phyloP scores from a whole-genome alignment of 73 alveolate species.

The Uronychia setigera region DNA sequence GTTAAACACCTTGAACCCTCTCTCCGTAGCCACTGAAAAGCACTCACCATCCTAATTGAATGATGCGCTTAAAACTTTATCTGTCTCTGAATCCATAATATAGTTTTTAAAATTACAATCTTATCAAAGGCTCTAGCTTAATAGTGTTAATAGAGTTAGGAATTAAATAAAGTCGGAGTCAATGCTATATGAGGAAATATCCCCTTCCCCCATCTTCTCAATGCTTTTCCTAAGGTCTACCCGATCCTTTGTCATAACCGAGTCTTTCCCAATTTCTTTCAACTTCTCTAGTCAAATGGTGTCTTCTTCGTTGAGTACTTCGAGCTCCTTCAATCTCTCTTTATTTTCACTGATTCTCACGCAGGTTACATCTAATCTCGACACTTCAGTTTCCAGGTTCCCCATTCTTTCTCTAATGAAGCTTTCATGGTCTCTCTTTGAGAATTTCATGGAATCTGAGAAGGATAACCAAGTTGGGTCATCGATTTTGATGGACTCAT shows the following conservation, averaged over 20 bases:
- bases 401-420: not conserved
- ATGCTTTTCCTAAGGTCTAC: not conserved
- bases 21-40: slow-evolving; percentile 79
- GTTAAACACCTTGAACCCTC: slow-evolving; percentile 78
- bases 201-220: not conserved
- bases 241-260: no score
- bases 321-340: not conserved
- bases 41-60: slow-evolving; percentile 81
- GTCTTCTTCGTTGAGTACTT: not conserved
- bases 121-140: not conserved
- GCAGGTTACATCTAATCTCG: not conserved
- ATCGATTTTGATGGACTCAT: not conserved
- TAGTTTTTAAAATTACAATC: no score
- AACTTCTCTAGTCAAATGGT: not conserved
- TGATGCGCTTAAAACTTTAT: slow-evolving; percentile 60
- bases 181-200: not conserved
- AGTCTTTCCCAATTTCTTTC: no score
- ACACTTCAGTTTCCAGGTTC: not conserved
- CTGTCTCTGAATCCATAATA: slow-evolving; percentile 18
- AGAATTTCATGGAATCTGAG: not conserved
- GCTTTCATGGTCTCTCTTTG: not conserved
- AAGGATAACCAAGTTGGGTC: not conserved
- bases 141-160: no score
- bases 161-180: not conserved
- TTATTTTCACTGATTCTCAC: not conserved